Base-by-base conservation (phyloP, 2,329 filamentous ascomycete genomes). In the Drechslerella coelobrocha region DNA sequence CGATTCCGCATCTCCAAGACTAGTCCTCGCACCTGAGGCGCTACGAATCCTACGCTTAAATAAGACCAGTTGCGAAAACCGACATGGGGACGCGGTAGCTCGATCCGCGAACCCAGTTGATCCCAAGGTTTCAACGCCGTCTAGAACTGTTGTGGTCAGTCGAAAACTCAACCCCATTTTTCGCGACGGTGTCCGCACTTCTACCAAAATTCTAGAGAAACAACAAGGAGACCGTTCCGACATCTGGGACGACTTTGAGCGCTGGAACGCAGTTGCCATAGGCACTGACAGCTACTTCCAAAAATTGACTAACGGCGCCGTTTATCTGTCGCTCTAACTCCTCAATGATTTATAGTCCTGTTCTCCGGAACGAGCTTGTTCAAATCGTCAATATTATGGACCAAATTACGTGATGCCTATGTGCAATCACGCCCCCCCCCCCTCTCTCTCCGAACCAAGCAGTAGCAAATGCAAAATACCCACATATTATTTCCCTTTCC, bases 211-310 rank as follows among this genome's bases (percentile, higher is more conserved):
- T 27, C 12, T 12, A 23, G 14, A 12, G 21, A n/a, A 31, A 12
- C 29, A 31, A 31, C 29, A 9, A 31, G 1, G 23, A n/a, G 31
- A 19, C 19, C 51, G 8, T 21, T 7, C 51, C 6, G 31, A 9
- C 31, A 5, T 54, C 45, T 61, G 47, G 56, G 56, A 27, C 8
- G 56, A 61, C 23, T 26, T 52, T 12, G 23, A 41, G 14, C 4
- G 19, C 21, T 60, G 56, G 56, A 48, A 50, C 19, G 17, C 17
- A 9, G 19, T 7, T n/a, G 26, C 27, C 6, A 39, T 8, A 6
- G 4, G n/a, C 7, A n/a, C n/a, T n/a, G 1, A 52, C 10, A 1
- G 9, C 14, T 26, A 31, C 56, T 21, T n/a, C 17, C 29, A 29
- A 37, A 39, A 19, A 41, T 31, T 24, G 45, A 21, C 31, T 61